Percentiles rank a stretch among this genome's conserved stretches.
Evolutionary conservation across 2,329 filamentous ascomycete species (phyloP).

Genomic region (Arthrobotrys iridis): DNA sequence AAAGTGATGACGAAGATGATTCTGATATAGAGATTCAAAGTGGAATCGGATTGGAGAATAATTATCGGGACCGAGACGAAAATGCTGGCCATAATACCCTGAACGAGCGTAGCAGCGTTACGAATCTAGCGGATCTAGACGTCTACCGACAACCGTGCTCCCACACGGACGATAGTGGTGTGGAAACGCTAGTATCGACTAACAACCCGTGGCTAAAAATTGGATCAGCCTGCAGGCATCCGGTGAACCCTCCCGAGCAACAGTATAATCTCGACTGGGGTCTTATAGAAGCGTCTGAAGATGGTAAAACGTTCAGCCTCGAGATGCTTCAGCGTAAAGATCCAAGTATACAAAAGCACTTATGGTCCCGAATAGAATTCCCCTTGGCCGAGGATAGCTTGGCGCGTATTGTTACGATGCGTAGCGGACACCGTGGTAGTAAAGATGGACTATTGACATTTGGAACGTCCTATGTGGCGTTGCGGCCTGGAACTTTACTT

Average conservation of each 20-base stretch:
- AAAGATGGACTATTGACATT: constrained; percentile 15
- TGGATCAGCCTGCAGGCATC: neutral
- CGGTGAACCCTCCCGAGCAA: neutral
- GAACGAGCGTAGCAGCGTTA: no score
- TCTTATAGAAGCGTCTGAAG: neutral
- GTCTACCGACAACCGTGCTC: no score
- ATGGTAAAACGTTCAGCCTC: neutral
- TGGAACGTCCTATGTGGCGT: constrained; percentile 21
- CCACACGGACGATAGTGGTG: no score
- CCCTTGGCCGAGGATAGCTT: neutral
- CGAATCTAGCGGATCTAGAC: no score
- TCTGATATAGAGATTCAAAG: no score
- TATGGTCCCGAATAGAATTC: neutral
- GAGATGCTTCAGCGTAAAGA: neutral
- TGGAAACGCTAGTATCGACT: neutral
- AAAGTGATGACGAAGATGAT: neutral
- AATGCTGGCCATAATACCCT: neutral
- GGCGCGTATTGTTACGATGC: neutral
- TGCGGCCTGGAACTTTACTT: constrained; percentile 30
- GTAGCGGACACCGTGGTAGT: neutral
- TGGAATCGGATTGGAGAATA: no score
- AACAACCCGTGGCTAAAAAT: neutral
- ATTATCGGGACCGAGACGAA: neutral
- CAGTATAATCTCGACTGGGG: neutral
- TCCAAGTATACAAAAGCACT: neutral